A percentile compares a stretch with the other conserved stretches of the same genome.
Evolutionary conservation across 495 filamentous ascomycete species (phyloP).

Genomic region (Venustampulla echinocandica): DNA sequence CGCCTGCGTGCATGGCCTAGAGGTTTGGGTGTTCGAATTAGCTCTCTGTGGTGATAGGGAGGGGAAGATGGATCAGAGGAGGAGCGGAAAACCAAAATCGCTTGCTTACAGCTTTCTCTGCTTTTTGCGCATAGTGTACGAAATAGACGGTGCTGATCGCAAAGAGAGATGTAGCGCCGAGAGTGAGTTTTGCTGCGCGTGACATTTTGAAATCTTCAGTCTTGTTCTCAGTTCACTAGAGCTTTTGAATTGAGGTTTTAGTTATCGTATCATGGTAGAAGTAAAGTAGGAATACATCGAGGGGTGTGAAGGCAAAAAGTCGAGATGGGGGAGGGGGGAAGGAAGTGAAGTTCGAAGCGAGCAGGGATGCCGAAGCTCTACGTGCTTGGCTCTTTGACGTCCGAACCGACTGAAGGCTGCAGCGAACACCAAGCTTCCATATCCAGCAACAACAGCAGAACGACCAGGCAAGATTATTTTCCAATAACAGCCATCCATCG

Average conservation of each 20-base stretch:
- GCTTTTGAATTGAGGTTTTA: constrained; percentile 3
- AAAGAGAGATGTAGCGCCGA: constrained; percentile 66
- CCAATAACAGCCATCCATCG: too few species aligned
- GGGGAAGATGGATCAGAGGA: constrained; percentile 10
- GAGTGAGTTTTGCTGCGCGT: constrained; percentile 74
- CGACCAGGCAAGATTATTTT: too few species aligned
- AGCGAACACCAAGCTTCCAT: too few species aligned
- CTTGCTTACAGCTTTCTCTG: constrained; percentile 68
- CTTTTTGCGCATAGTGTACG: constrained; percentile 79
- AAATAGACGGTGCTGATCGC: constrained; percentile 70
- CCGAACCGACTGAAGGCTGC: too few species aligned
- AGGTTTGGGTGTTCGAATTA: constrained; percentile 11
- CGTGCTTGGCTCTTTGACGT: too few species aligned
- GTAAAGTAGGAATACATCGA: too few species aligned
- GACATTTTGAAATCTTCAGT: constrained; percentile 58
- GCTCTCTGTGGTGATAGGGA: constrained; percentile 3
- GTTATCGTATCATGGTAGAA: too few species aligned
- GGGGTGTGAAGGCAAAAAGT: too few species aligned
- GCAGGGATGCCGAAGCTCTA: too few species aligned
- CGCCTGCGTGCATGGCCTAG: constrained; percentile 92
- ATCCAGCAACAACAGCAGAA: too few species aligned
- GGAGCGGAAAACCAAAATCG: constrained; percentile 20
- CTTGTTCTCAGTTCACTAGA: neutral
- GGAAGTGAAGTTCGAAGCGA: too few species aligned
- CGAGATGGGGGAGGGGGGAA: too few species aligned